Percentiles rank a stretch among this genome's conserved stretches.
Evolutionary conservation across 768 basidiomycete genomes (phyloP).

Genomic region (Podaxis mareebaensis): DNA sequence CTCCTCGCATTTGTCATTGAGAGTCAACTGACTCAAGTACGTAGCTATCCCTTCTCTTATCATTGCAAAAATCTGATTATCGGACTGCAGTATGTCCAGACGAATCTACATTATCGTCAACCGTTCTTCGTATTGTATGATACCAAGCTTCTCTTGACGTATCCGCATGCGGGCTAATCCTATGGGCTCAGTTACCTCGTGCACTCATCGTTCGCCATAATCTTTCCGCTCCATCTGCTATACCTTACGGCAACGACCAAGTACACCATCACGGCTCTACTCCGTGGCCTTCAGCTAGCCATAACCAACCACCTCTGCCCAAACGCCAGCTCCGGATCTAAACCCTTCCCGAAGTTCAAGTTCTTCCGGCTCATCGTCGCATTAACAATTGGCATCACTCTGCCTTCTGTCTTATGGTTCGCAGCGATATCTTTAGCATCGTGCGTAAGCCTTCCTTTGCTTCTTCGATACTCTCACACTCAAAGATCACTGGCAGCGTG

Average conservation of each 20-base stretch:
- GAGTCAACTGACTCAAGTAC: slow-evolving; percentile 75
- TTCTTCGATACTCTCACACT: slow-evolving; percentile 10
- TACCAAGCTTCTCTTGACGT: neutral
- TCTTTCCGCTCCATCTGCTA: slow-evolving; percentile 81
- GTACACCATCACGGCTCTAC: slow-evolving; percentile 47
- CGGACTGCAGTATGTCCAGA: slow-evolving; percentile 70
- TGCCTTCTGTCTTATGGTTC: slow-evolving; percentile 77
- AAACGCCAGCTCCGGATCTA: slow-evolving; percentile 29
- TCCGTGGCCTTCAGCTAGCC: slow-evolving; percentile 51
- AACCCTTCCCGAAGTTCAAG: slow-evolving; percentile 35
- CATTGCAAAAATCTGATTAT: slow-evolving; percentile 6
- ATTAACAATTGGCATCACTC: slow-evolving; percentile 59
- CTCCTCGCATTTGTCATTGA: slow-evolving; percentile 77
- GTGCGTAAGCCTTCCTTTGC: slow-evolving; percentile 45
- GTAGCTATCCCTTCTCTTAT: slow-evolving; percentile 16
- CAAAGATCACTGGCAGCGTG: slow-evolving; percentile 43
- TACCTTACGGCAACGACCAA: slow-evolving; percentile 56
- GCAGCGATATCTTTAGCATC: slow-evolving; percentile 66
- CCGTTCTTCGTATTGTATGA: slow-evolving; percentile 88
- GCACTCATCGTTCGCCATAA: slow-evolving; percentile 76
- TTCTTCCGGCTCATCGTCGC: slow-evolving; percentile 40
- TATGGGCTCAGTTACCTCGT: slow-evolving; percentile 69
- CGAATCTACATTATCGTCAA: slow-evolving; percentile 73
- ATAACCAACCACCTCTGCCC: slow-evolving; percentile 49
- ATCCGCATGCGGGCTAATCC: neutral